Base-by-base conservation (phyloP, 1,284 basidiomycete genomes). In the Ganoderma meredithae region DNA sequence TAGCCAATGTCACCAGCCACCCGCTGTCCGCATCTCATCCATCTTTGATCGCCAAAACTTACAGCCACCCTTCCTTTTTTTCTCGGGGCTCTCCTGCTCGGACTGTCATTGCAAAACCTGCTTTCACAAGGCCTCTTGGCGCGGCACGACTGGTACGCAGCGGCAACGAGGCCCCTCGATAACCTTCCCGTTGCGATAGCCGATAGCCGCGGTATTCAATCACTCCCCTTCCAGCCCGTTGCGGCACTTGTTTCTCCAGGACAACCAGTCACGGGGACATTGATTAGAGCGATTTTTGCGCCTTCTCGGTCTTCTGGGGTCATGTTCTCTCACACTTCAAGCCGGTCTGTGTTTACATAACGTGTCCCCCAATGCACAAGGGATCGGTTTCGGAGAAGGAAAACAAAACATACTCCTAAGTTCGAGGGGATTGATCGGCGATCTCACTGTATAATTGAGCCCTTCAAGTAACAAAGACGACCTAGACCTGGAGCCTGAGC, bases 161-260 rank as follows among this genome's bases (percentile, higher is more conserved):
- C 44, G 22, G 25, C 22, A 49, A 49, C 22, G 19, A 49, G 47
- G 3, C 22, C 47, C 31, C 31, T 31, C 31, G 52, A 55, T 31
- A 55, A 33, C 27, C 52, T 15, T 33, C 13, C 27, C 27, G 52
- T 55, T 33, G 52, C 52, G 52, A 55, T 55, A 55, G 31, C 27
- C 52, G 52, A 55, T 55, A 31, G 52, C 52, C 52, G 27, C 17
- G 52, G 52, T 31, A 55, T 55, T 55, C 52, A 13, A 27, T 55
- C 47, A 12, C 8, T 17, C 44, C 44, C 44, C 9, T 47, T 31
- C 52, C 47, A 47, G 44, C 44, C 44, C 27, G 5, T 27, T 53
- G 25, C 52, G 27, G 49, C 49, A 52, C 15, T 27, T 27, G 22
- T 52, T 25, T 55, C 52, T 55, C 52, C 52, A 55, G 31, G 52